Evolutionary conservation across 352 stramenopile genomes (phyloP).

Genomic region (Nothophytophthora sp.): DNA sequence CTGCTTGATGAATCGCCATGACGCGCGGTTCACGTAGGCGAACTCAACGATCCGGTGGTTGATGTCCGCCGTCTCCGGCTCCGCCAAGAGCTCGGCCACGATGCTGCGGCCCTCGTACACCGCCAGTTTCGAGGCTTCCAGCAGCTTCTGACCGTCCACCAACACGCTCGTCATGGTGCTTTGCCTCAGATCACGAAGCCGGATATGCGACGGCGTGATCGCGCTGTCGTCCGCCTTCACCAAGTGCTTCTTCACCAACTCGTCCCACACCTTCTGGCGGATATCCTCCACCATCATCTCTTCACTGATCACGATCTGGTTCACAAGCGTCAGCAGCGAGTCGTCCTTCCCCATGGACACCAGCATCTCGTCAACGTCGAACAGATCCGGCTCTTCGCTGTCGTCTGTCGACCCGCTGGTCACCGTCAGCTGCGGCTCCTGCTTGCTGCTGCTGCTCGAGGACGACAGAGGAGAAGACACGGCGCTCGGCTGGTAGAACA

Average conservation of each 20-base stretch:
- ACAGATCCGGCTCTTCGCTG: slow-evolving; percentile 28
- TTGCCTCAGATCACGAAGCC: slow-evolving; percentile 67
- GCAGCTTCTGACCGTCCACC: slow-evolving; percentile 56
- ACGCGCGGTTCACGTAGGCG: slow-evolving; percentile 63
- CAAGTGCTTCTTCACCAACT: slow-evolving; percentile 50
- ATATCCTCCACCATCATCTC: slow-evolving; percentile 79
- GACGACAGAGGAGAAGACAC: not conserved
- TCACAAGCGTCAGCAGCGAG: slow-evolving; percentile 51
- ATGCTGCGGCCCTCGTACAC: slow-evolving; percentile 81
- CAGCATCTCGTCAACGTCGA: slow-evolving; percentile 67
- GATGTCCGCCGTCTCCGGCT: slow-evolving; percentile 43
- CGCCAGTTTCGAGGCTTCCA: slow-evolving; percentile 66
- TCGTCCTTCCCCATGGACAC: slow-evolving; percentile 56
- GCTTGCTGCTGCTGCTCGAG: slow-evolving; percentile 10
- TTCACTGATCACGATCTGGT: slow-evolving; percentile 72
- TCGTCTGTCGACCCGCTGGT: slow-evolving; percentile 2
- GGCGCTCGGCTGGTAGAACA: slow-evolving; percentile 47
- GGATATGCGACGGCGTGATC: slow-evolving; percentile 42
- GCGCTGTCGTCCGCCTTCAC: slow-evolving; percentile 19
- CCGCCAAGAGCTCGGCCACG: slow-evolving; percentile 64
- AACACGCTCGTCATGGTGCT: slow-evolving; percentile 71
- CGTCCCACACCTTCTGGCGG: slow-evolving; percentile 44
- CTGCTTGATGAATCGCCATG: slow-evolving; percentile 64
- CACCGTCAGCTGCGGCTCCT: slow-evolving; percentile 24
- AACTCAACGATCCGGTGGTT: slow-evolving; percentile 69